phyloP scores from a whole-genome alignment of 352 stramenopile genomes.

The Phytophthora syringae region DNA sequence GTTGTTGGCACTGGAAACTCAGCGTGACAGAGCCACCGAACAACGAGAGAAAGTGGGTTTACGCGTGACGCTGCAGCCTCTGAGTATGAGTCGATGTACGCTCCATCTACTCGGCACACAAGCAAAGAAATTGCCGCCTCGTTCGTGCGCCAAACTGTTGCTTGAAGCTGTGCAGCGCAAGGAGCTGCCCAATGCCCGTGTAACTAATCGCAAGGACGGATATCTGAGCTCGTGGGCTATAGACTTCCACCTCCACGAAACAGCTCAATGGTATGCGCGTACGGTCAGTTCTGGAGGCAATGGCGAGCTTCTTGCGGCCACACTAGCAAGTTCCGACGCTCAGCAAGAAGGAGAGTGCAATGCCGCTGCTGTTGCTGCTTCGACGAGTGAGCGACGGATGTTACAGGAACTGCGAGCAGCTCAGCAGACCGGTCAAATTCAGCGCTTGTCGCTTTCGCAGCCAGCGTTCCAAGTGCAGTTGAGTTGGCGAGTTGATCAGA shows the following conservation, averaged over 20 bases:
- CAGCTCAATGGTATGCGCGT: slow-evolving; percentile 47
- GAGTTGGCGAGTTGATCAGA: slow-evolving; percentile 25
- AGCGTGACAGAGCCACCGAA: slow-evolving; percentile 6
- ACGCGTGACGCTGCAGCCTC: slow-evolving; percentile 44
- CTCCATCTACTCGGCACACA: slow-evolving; percentile 66
- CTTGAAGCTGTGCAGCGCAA: slow-evolving; percentile 35
- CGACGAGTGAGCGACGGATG: slow-evolving; percentile 45
- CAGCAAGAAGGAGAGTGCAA: slow-evolving; percentile 28
- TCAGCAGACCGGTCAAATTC: slow-evolving; percentile 61
- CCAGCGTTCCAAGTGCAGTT: slow-evolving; percentile 63
- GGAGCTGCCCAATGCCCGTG: slow-evolving; percentile 24
- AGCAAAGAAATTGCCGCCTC: slow-evolving; percentile 40
- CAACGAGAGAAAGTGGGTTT: slow-evolving; percentile 21
- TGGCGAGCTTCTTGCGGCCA: neutral
- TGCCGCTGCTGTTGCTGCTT: slow-evolving; percentile 32
- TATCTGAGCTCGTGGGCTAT: slow-evolving; percentile 65
- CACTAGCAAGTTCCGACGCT: slow-evolving; percentile 12
- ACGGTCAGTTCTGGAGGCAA: slow-evolving; percentile 5
- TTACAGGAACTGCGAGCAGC: slow-evolving; percentile 59
- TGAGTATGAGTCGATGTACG: slow-evolving; percentile 60
- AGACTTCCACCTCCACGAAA: slow-evolving; percentile 64
- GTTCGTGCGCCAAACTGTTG: slow-evolving; percentile 45
- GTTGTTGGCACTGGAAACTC: slow-evolving; percentile 48
- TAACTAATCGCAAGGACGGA: slow-evolving; percentile 56
- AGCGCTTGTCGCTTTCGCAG: slow-evolving; percentile 60